These are phyloP conservation scores for Podila clonocystis DNA, from an alignment of 192 early-diverging fungal genomes.

Conservation along the genomic window DNA sequence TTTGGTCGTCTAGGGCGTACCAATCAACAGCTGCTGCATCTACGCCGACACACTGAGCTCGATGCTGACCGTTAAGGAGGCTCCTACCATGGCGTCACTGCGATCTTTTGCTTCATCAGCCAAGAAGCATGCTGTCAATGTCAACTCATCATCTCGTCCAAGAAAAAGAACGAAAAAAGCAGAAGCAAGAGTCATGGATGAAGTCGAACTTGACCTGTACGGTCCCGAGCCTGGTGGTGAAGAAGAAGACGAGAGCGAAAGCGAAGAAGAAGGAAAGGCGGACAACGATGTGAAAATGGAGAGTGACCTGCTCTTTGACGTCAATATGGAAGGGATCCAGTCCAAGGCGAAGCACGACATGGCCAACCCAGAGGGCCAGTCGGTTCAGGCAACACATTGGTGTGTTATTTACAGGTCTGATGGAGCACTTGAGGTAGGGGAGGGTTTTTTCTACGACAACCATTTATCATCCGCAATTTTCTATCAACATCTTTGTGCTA, in stretches of 20 bases:
- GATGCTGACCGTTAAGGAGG: conserved; percentile 37
- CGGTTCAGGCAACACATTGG: conserved; percentile 64
- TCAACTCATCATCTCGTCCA: not conserved
- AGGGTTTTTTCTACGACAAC: not conserved
- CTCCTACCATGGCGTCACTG: conserved; percentile 41
- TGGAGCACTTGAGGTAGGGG: conserved; percentile 72
- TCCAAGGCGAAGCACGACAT: conserved; percentile 25
- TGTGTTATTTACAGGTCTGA: conserved; percentile 69
- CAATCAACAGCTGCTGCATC: conserved; percentile 45
- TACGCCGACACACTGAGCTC: conserved; percentile 30
- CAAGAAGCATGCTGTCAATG: conserved; percentile 1
- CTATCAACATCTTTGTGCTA: not conserved
- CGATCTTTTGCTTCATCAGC: conserved; percentile 10
- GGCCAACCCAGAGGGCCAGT: conserved; percentile 49
- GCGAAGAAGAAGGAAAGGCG: conserved; percentile 55
- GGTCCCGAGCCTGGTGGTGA: conserved; percentile 37
- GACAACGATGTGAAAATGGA: conserved; percentile 21
- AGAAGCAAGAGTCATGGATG: conserved; percentile 19
- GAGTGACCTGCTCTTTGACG: conserved; percentile 41
- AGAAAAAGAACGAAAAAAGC: conserved; percentile 33
- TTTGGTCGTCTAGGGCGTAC: conserved; percentile 7
- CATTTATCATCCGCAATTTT: not conserved
- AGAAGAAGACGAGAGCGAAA: conserved; percentile 60
- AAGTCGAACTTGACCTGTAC: conserved; percentile 47
- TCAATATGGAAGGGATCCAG: conserved; percentile 34